These are phyloP conservation scores for Russula sp. DNA, from an alignment of 768 basidiomycete species.

Conservation along the genomic window DNA sequence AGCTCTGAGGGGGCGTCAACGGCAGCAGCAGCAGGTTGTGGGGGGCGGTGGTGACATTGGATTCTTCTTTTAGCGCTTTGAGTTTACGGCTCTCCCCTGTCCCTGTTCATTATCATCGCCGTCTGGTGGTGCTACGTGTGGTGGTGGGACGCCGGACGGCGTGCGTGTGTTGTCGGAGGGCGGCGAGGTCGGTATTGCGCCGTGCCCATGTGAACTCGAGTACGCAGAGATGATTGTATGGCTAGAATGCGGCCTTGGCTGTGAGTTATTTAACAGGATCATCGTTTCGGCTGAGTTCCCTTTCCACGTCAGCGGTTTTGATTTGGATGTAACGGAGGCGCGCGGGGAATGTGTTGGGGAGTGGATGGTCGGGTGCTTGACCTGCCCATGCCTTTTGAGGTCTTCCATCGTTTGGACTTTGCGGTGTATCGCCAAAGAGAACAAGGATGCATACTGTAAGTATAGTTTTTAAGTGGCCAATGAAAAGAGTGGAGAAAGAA, in stretches of 20 bases:
- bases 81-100: neutral
- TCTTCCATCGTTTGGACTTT: constrained; percentile 62
- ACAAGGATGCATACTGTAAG: neutral
- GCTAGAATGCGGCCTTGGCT: constrained; percentile 58
- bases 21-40: too few relatives aligned
- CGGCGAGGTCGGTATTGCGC: constrained; percentile 35
- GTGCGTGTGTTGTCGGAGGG: constrained; percentile 19
- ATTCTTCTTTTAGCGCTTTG: neutral
- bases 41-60: too few relatives aligned
- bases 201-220: constrained; percentile 50
- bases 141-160: constrained; percentile 18
- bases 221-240: constrained; percentile 76
- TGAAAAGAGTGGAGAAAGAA: constrained; percentile 3
- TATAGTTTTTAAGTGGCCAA: constrained; percentile 12
- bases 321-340: neutral
- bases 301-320: neutral
- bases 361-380: constrained; percentile 22
- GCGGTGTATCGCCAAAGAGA: constrained; percentile 15
- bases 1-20: constrained; percentile 8
- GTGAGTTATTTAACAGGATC: constrained; percentile 46
- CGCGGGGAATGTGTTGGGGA: neutral
- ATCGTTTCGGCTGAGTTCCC: constrained; percentile 41
- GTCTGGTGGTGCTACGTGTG: neutral
- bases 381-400: constrained; percentile 50
- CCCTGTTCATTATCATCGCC: neutral